These are phyloP conservation scores for Kodamaea kaohsiungensis DNA, from an alignment of 805 yeast species.

Conservation along the genomic window DNA sequence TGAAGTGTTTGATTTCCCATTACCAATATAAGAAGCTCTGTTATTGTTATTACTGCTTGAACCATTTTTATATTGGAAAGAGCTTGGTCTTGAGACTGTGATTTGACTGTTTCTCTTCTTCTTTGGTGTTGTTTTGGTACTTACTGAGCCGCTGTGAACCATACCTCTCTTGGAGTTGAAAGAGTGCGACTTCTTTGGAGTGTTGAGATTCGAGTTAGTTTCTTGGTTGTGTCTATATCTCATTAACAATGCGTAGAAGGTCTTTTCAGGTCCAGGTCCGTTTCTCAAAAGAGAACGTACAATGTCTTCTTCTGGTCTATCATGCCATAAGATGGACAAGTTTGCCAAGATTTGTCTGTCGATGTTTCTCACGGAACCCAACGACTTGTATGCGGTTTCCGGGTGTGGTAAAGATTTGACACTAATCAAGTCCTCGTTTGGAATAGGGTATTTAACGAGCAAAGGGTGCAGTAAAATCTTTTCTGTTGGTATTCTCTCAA, in stretches of 20 bases:
- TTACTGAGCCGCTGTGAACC: constrained; percentile 20
- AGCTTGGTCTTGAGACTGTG: constrained; percentile 43
- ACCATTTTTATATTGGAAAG: constrained; percentile 42
- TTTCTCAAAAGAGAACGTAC: constrained; percentile 34
- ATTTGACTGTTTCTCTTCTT: constrained; percentile 31
- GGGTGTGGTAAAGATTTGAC: constrained; percentile 55
- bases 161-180: constrained; percentile 18
- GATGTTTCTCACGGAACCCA: constrained; percentile 48
- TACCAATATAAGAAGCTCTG: constrained; percentile 17
- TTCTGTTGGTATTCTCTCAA: constrained; percentile 65
- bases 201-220: constrained; percentile 8
- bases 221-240: constrained; percentile 44
- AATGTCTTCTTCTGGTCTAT: constrained; percentile 45
- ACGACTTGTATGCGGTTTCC: constrained; percentile 51
- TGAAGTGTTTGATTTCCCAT: constrained; percentile 26
- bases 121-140: constrained; percentile 24
- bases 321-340: constrained; percentile 59
- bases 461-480: constrained; percentile 63
- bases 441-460: constrained; percentile 50
- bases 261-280: constrained; percentile 47
- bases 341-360: constrained; percentile 56
- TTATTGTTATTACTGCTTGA: constrained; percentile 12
- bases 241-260: constrained; percentile 46
- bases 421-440: constrained; percentile 45
- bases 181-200: constrained; percentile 16